phyloP scores from a whole-genome alignment of 164 flowering plant species.

The Amborella trichopoda region DNA sequence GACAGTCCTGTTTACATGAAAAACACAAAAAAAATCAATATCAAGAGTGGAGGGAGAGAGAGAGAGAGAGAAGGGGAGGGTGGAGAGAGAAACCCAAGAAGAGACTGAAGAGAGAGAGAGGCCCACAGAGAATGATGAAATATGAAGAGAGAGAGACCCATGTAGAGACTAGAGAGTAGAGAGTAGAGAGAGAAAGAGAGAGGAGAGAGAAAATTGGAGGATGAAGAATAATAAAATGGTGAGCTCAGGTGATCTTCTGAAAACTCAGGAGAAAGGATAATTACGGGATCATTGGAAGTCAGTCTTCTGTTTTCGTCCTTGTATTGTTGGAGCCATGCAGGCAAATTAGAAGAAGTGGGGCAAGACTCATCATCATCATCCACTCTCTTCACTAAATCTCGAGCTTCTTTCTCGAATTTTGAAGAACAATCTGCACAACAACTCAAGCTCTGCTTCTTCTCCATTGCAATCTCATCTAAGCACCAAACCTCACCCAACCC shows the following conservation, averaged over 20 bases:
- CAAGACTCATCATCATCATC: conserved; percentile 23
- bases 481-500: conserved; percentile 19
- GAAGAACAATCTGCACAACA: conserved; percentile 46
- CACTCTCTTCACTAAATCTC: conserved; percentile 21
- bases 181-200: too few relatives aligned
- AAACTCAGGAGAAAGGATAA: conserved; percentile 8
- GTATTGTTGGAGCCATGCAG: conserved; percentile 84
- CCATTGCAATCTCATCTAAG: conserved; percentile 12
- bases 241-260: too few relatives aligned
- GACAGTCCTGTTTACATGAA: conserved; percentile 30
- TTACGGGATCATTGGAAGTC: conserved; percentile 36
- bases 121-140: too few relatives aligned
- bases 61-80: too few relatives aligned
- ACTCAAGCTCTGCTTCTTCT: conserved; percentile 26
- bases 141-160: too few relatives aligned
- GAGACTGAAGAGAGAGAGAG: too few relatives aligned
- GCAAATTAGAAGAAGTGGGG: conserved; percentile 41
- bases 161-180: too few relatives aligned
- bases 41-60: background rate
- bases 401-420: conserved; percentile 39
- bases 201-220: too few relatives aligned
- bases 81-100: too few relatives aligned
- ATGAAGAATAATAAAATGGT: too few relatives aligned
- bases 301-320: conserved; percentile 39
- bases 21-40: background rate